Evolutionary conservation across 441 rosid species (phyloP).

Genomic region (Populus tomentosa): DNA sequence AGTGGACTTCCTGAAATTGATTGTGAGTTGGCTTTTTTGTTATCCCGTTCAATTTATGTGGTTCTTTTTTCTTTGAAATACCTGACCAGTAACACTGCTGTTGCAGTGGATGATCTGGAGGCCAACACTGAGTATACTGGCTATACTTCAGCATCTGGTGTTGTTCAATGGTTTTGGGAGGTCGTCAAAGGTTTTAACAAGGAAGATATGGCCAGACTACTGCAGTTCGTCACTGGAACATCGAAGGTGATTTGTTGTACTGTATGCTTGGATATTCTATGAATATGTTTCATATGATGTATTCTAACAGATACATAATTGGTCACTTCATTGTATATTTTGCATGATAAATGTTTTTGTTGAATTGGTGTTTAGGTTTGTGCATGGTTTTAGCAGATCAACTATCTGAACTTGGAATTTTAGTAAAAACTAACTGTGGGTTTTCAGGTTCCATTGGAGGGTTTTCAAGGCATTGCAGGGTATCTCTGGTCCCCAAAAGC

Average conservation of each 20-base stretch:
- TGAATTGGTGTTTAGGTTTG: not conserved
- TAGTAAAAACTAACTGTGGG: not conserved
- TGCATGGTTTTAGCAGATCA: not conserved
- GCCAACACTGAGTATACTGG: conserved; percentile 90
- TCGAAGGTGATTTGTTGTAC: conserved; percentile 60
- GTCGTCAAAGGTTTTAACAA: conserved; percentile 84
- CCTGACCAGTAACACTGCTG: conserved; percentile 7
- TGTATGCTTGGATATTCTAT: not conserved
- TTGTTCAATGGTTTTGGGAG: conserved; percentile 99
- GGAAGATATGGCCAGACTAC: conserved; percentile 92
- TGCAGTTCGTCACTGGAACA: conserved; percentile 96
- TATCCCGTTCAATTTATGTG: conserved; percentile 3
- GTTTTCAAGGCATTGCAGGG: conserved; percentile 97
- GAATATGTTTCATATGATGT: not conserved
- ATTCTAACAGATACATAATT: not conserved
- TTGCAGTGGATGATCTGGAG: conserved; percentile 87
- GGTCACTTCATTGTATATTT: not conserved
- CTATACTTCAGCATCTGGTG: conserved; percentile 72
- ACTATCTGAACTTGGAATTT: not conserved
- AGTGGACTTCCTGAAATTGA: conserved; percentile 99
- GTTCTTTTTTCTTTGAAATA: conserved; percentile 1
- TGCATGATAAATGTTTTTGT: not conserved
- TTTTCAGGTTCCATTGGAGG: conserved; percentile 90
- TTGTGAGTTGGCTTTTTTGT: conserved; percentile 50
- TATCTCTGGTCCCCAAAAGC: conserved; percentile 91